These are phyloP conservation scores for Chlorella vulgaris DNA, from an alignment of 139 green algal genomes.

Conservation along the genomic window DNA sequence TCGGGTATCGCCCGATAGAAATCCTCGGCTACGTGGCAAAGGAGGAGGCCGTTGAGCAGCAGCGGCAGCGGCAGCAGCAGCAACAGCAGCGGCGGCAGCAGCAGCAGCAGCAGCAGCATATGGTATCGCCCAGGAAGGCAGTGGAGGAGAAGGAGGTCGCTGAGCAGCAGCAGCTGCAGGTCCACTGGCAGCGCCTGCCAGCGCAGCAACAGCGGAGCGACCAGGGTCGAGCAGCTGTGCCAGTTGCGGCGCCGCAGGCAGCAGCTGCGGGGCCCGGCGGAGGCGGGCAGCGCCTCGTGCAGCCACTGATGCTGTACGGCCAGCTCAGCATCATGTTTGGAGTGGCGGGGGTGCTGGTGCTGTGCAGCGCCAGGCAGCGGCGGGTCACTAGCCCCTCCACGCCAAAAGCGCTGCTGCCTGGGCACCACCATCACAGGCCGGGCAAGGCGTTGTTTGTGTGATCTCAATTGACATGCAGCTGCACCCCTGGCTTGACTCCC, in stretches of 20 bases:
- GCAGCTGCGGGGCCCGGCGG: too few relatives aligned
- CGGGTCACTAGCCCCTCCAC: not conserved
- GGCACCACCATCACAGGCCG: not conserved
- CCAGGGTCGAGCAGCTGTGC: too few relatives aligned
- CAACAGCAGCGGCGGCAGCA: not conserved
- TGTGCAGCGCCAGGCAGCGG: slow-evolving; percentile 7
- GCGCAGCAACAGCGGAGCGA: not conserved
- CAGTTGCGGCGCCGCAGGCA: too few relatives aligned
- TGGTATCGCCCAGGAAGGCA: not conserved
- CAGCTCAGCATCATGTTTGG: slow-evolving; percentile 3
- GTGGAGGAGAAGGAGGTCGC: not conserved
- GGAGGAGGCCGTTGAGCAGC: not conserved
- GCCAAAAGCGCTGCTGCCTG: not conserved
- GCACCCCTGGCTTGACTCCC: too few relatives aligned
- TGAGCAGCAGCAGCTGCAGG: not conserved
- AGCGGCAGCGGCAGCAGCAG: slow-evolving; percentile 6
- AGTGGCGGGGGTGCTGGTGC: not conserved
- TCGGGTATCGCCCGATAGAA: slow-evolving; percentile 28
- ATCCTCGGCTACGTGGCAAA: slow-evolving; percentile 18
- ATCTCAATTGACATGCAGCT: too few relatives aligned
- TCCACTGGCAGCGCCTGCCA: not conserved
- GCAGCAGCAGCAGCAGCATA: not conserved
- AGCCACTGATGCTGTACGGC: slow-evolving; percentile 5
- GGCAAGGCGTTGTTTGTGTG: too few relatives aligned
- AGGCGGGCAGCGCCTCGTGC: too few relatives aligned